A percentile compares a stretch with the other conserved stretches of the same genome.
Conservation (phyloP, 2,329 filamentous ascomycete genomes). For the Chaetomiaceae sp. region DNA sequence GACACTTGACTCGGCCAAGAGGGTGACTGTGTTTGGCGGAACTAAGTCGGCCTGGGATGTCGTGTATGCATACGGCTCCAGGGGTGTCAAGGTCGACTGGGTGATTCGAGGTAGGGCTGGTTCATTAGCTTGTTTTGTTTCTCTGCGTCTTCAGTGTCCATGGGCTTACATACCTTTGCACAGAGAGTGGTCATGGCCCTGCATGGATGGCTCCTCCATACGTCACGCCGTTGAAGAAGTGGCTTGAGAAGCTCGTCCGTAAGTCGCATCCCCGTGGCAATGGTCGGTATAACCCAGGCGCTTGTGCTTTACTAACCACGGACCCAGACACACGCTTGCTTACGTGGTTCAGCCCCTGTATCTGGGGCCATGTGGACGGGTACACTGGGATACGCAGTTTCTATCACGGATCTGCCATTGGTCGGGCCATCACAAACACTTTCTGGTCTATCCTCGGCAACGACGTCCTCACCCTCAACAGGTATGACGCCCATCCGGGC, state of each 20-base stretch:
- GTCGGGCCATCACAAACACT: slow-evolving; percentile 48
- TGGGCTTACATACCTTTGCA: no score
- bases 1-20: slow-evolving; percentile 38
- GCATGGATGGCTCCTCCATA: slow-evolving; percentile 54
- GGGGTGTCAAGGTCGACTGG: slow-evolving; percentile 54
- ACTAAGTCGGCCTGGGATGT: slow-evolving; percentile 63
- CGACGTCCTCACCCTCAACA: slow-evolving; percentile 51
- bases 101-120: slow-evolving; percentile 52
- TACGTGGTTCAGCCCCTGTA: slow-evolving; percentile 70
- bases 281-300: no score
- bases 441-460: slow-evolving; percentile 56
- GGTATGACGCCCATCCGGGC: slow-evolving; percentile 50
- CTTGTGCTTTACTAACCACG: no score
- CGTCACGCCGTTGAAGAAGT: slow-evolving; percentile 63
- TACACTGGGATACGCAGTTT: slow-evolving; percentile 50
- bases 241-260: slow-evolving; percentile 63
- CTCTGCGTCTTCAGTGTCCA: neutral
- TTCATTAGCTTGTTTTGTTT: no score
- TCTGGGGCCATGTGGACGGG: slow-evolving; percentile 63
- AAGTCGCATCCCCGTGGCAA: no score
- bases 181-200: slow-evolving; percentile 49
- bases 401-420: slow-evolving; percentile 53
- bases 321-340: slow-evolving; percentile 54
- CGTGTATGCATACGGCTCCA: slow-evolving; percentile 55
- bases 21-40: slow-evolving; percentile 54